These are phyloP conservation scores for Neurospora intermedia DNA, from an alignment of 495 filamentous ascomycete genomes.

Conservation along the genomic window DNA sequence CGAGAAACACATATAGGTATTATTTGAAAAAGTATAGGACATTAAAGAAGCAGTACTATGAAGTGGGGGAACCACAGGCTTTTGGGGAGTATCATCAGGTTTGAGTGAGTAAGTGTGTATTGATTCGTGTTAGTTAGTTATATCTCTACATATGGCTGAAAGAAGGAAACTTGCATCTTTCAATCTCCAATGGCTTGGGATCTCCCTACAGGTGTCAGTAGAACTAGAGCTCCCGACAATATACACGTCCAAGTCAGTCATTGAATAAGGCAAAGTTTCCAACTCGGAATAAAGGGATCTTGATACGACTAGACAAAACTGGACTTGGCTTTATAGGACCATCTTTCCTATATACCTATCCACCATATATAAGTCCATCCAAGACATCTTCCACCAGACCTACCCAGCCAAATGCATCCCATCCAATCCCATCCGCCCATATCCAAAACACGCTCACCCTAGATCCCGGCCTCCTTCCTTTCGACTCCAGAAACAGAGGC, in stretches of 20 bases:
- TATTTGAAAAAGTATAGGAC: slow-evolving; percentile 90
- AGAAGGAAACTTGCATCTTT: too few relatives aligned
- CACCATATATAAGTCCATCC: background rate
- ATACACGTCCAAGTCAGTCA: too few relatives aligned
- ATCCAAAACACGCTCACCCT: background rate
- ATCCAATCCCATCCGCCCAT: background rate
- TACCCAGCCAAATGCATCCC: background rate
- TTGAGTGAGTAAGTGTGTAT: background rate
- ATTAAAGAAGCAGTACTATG: slow-evolving; percentile 45
- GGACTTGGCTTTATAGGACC: background rate
- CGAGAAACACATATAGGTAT: slow-evolving; percentile 48
- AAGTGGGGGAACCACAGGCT: background rate
- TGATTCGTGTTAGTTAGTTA: too few relatives aligned
- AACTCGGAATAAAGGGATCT: too few relatives aligned
- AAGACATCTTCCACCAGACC: background rate
- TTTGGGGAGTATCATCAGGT: background rate
- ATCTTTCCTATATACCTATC: background rate
- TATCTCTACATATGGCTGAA: too few relatives aligned
- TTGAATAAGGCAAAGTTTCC: too few relatives aligned
- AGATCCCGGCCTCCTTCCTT: background rate
- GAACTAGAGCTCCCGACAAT: too few relatives aligned
- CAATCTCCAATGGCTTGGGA: too few relatives aligned
- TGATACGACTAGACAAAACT: background rate
- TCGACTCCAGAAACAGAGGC: background rate
- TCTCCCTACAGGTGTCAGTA: too few relatives aligned